A percentile compares a stretch with the other conserved stretches of the same genome.
Evolutionary conservation across 164 flowering plant genomes (phyloP).

Genomic region (Echeveria elegans): DNA sequence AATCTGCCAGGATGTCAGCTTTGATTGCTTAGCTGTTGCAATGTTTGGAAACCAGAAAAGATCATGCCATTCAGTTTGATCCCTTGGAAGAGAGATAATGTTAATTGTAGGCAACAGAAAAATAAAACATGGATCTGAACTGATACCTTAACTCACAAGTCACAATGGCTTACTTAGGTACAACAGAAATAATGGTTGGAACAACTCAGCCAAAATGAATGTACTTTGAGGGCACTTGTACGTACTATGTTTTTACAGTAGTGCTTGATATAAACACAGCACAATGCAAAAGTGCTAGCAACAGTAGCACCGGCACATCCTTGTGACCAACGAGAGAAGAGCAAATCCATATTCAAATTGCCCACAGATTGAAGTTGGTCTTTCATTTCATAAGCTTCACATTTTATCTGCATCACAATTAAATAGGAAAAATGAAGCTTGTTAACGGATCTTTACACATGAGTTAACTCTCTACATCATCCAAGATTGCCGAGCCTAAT

Average conservation of each 20-base stretch:
- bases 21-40: background rate
- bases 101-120: background rate
- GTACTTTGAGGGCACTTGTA: background rate
- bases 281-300: background rate
- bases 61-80: background rate
- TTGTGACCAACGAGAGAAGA: background rate
- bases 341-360: background rate
- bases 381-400: background rate
- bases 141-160: too few species aligned
- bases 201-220: background rate
- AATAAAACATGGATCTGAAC: background rate
- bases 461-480: background rate
- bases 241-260: background rate
- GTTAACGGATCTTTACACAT: background rate
- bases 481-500: background rate
- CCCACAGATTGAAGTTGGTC: background rate
- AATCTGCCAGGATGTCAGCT: background rate
- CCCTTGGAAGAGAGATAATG: background rate
- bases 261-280: background rate
- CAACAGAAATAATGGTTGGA: background rate
- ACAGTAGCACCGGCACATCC: background rate
- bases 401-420: background rate
- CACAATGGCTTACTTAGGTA: background rate
- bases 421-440: background rate
- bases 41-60: background rate